Evolutionary conservation across 371 early-diverging fungal species (phyloP).

Genomic region (Lichtheimia corymbifera): DNA sequence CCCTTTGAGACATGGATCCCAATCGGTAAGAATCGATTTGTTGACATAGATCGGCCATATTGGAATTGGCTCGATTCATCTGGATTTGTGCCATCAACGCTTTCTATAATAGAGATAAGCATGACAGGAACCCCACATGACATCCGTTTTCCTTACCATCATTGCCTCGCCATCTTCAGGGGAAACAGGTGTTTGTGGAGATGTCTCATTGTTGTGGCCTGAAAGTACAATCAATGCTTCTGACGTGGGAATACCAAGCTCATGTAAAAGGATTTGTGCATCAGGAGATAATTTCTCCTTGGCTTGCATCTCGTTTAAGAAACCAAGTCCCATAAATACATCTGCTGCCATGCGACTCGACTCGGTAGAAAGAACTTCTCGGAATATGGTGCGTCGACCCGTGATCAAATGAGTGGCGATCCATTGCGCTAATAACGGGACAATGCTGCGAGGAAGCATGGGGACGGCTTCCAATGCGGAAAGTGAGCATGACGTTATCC

Average conservation of each 20-base stretch:
- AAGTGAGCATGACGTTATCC: conserved; percentile 55
- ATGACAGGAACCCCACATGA: neutral
- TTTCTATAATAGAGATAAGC: conserved; percentile 22
- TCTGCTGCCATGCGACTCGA: conserved; percentile 43
- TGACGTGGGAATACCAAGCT: conserved; percentile 45
- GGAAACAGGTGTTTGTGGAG: conserved; percentile 38
- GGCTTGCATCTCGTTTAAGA: conserved; percentile 41
- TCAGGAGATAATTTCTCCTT: conserved; percentile 51
- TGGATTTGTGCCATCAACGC: conserved; percentile 55
- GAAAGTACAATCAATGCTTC: conserved; percentile 46
- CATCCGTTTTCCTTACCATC: conserved; percentile 31
- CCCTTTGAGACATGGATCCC: conserved; percentile 42
- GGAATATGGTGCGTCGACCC: conserved; percentile 47
- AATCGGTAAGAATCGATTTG: conserved; percentile 51
- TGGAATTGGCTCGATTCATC: conserved; percentile 56
- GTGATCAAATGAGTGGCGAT: conserved; percentile 53
- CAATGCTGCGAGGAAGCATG: conserved; percentile 46
- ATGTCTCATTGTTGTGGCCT: conserved; percentile 44
- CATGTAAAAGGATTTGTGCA: conserved; percentile 50
- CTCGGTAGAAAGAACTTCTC: conserved; percentile 52
- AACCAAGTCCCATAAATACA: conserved; percentile 48
- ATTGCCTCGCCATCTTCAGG: conserved; percentile 49
- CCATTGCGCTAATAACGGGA: conserved; percentile 48
- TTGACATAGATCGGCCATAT: conserved; percentile 54
- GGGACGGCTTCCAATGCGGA: conserved; percentile 52